Percentiles rank a stretch among this genome's conserved stretches.
Conservation (phyloP, 1,284 basidiomycete species). For the Rhodotorula sp. region DNA sequence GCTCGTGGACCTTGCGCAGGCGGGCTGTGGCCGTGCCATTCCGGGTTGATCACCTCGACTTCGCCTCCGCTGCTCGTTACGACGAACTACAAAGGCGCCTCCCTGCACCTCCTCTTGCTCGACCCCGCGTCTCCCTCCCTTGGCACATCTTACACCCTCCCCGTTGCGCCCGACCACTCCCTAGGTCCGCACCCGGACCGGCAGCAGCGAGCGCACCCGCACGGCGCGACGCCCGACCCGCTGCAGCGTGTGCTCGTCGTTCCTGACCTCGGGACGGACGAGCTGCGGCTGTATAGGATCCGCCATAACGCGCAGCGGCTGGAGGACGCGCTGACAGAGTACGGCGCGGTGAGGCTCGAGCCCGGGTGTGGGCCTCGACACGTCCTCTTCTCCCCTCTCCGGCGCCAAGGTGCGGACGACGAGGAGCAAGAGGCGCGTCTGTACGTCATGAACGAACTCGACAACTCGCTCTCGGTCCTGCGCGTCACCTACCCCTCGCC, state of each 20-base stretch:
- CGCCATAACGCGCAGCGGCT: not conserved
- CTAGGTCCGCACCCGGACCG: constrained; percentile 18
- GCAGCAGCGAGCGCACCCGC: constrained; percentile 36
- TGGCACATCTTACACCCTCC: not conserved
- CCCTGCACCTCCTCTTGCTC: constrained; percentile 1
- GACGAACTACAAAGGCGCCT: constrained; percentile 34
- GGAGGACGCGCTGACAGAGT: constrained; percentile 12
- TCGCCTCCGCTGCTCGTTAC: constrained; percentile 16
- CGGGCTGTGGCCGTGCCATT: constrained; percentile 34
- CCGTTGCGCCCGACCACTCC: not conserved
- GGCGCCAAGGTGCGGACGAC: not conserved
- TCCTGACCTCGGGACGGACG: constrained; percentile 40
- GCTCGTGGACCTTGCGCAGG: not conserved
- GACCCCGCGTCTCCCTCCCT: constrained; percentile 18
- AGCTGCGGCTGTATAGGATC: constrained; percentile 20
- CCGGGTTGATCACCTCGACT: constrained; percentile 4
- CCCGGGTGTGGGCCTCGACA: constrained; percentile 32
- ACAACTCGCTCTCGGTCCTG: constrained; percentile 33
- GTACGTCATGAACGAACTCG: constrained; percentile 39
- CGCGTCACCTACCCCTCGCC: constrained; percentile 21
- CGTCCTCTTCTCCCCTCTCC: constrained; percentile 18
- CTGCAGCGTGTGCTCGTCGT: constrained; percentile 15
- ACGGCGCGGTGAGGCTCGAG: constrained; percentile 6
- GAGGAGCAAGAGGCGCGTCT: constrained; percentile 1
- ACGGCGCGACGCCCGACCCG: constrained; percentile 36